Evolutionary conservation across 495 filamentous ascomycete species (phyloP).

Genomic region (Parachaetomium inaequale): DNA sequence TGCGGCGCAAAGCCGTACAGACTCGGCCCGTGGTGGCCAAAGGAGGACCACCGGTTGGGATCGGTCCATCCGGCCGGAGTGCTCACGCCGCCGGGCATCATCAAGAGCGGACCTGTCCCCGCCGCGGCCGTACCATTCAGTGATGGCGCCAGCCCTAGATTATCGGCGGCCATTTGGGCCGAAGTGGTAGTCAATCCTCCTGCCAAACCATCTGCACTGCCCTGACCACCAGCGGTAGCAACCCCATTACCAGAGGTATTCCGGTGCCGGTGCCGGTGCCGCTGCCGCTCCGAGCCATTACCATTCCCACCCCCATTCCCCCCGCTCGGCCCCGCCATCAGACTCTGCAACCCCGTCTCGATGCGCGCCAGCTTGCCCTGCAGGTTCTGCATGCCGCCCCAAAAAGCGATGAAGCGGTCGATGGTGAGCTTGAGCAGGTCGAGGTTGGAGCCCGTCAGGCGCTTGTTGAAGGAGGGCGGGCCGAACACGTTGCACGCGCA

Average conservation of each 20-base stretch:
- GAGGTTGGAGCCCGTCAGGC: constrained; percentile 1
- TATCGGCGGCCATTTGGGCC: background rate
- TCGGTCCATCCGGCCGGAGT: background rate
- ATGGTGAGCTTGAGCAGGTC: constrained; percentile 3
- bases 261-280: too few species aligned
- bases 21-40: background rate
- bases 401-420: background rate
- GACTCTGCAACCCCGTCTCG: background rate
- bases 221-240: background rate
- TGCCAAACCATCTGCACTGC: background rate
- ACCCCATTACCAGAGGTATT: too few species aligned
- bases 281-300: background rate
- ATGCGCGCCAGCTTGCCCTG: background rate
- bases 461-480: background rate
- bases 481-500: constrained; percentile 1
- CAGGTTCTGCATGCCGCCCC: constrained; percentile 4
- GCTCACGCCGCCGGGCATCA: background rate
- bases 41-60: background rate
- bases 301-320: background rate
- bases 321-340: background rate
- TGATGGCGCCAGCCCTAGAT: background rate
- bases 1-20: background rate
- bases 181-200: background rate
- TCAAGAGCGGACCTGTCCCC: background rate
- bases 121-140: background rate